Base-by-base conservation (phyloP, 441 rosid genomes). In the Arabidopsis hybrid region DNA sequence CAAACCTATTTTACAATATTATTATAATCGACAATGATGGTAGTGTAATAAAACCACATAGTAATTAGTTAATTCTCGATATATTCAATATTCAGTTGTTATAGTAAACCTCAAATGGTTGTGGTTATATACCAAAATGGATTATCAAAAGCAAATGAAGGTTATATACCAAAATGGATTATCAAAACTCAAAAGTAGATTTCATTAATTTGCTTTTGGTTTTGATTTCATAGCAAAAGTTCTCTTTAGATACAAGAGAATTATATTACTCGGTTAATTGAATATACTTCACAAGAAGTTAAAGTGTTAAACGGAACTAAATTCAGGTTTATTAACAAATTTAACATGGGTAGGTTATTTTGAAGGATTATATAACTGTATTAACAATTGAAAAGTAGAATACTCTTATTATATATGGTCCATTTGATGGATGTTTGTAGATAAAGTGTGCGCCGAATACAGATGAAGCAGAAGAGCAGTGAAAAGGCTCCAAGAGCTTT, bases 401-500 rank as follows among this genome's bases (percentile, higher is more conserved):
- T 2, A 21, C 14, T 51, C 56, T 5, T 4, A 40, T 40, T 35
- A 57, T 45, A 50, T 50, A 29, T 39, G 65, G 17, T 39, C 65
- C 49, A 60, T 21, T 14, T 14, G 21, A 39, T 62, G 29, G 35
- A 53, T 73, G 66, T 65, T 62, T 56, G 61, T 51, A 42, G 18
- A 53, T 14, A 39, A 70, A 60, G 62, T 39, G 76, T 17, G 63
- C 64, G 64, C 69, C 55, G 57, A 72, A 45, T 10, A 38, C 51
- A 73, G 9, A 58, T 8, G 72, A 58, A 35, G 72, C 72, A 49
- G 78, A 39, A 39, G 60, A 49, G 55, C 72, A 50, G 72, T 49
- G 36, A 67, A 74, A 74, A 74, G 78, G 73, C 55, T 60, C 56
- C 13, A 42, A n/a, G n/a, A 31, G 62, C 78, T 67, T 51, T 74